These are phyloP conservation scores for Cladophialophora yegresii DNA, from an alignment of 2,329 filamentous ascomycete genomes.

Conservation along the genomic window DNA sequence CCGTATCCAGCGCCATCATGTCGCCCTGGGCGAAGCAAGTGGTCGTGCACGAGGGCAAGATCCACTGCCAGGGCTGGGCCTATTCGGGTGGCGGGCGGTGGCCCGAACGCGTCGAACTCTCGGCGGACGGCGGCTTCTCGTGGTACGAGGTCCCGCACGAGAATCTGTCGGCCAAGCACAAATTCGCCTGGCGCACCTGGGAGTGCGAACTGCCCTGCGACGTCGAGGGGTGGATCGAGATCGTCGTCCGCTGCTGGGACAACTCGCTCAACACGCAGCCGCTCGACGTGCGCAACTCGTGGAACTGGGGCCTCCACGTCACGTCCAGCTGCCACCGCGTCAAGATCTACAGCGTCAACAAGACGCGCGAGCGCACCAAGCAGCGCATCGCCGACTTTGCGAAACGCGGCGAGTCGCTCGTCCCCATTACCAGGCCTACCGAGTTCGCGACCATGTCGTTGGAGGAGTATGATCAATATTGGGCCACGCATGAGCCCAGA, in stretches of 20 bases:
- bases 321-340: conserved; percentile 45
- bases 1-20: conserved; percentile 68
- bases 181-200: conserved; percentile 67
- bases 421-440: conserved; percentile 42
- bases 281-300: conserved; percentile 55
- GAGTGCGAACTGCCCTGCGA: conserved; percentile 63
- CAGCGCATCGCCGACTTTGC: conserved; percentile 40
- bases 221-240: conserved; percentile 62
- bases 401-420: conserved; percentile 39
- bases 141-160: conserved; percentile 66
- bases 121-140: conserved; percentile 62
- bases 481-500: conserved; percentile 39
- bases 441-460: conserved; percentile 38
- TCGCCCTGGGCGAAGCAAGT: conserved; percentile 62
- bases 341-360: conserved; percentile 50
- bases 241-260: conserved; percentile 63
- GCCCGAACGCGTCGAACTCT: conserved; percentile 66
- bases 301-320: conserved; percentile 51
- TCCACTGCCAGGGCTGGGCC: conserved; percentile 63
- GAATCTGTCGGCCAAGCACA: conserved; percentile 63
- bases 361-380: conserved; percentile 37
- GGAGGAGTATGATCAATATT: conserved; percentile 41
- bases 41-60: conserved; percentile 60
- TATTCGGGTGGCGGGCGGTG: conserved; percentile 61
- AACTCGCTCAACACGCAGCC: conserved; percentile 65